Evolutionary conservation across 1,139 yeast genomes (phyloP).

Genomic region (Suhomyces bokatorum): DNA sequence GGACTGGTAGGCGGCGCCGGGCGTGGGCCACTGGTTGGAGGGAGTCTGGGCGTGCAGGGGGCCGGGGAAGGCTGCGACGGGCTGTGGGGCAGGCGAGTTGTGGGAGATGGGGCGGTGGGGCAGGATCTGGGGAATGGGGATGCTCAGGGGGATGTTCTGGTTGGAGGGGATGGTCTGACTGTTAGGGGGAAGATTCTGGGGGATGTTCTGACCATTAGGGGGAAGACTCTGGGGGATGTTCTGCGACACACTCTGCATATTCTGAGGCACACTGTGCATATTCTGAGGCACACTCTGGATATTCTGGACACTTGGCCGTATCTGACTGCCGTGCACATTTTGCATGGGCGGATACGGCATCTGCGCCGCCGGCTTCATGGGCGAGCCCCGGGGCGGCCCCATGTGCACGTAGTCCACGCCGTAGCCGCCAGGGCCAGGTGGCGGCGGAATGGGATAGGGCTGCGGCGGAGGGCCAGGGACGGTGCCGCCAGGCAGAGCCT

Average conservation of each 20-base stretch:
- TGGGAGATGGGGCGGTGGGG: neutral
- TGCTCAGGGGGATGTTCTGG: too few relatives aligned
- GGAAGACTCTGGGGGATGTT: neutral
- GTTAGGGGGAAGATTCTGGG: neutral
- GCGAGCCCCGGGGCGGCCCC: neutral
- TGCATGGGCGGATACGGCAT: too few relatives aligned
- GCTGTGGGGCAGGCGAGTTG: neutral
- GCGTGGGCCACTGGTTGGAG: neutral
- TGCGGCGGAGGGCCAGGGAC: too few relatives aligned
- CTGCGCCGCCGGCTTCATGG: neutral
- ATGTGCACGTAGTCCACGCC: neutral
- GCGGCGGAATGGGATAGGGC: conserved; percentile 1
- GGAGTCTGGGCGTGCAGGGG: neutral
- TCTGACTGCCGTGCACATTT: too few relatives aligned
- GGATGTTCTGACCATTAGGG: neutral
- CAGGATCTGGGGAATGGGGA: neutral
- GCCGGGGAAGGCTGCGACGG: neutral
- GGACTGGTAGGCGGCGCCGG: neutral
- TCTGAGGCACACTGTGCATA: too few relatives aligned
- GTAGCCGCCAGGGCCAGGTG: neutral
- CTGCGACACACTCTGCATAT: neutral
- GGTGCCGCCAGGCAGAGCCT: too few relatives aligned
- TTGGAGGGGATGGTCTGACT: neutral
- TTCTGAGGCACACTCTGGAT: neutral
- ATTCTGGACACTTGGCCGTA: neutral